A percentile compares a stretch with the other conserved stretches of the same genome.
Conservation (phyloP, 768 basidiomycete species). For the Sporobolomyces pararoseus region DNA sequence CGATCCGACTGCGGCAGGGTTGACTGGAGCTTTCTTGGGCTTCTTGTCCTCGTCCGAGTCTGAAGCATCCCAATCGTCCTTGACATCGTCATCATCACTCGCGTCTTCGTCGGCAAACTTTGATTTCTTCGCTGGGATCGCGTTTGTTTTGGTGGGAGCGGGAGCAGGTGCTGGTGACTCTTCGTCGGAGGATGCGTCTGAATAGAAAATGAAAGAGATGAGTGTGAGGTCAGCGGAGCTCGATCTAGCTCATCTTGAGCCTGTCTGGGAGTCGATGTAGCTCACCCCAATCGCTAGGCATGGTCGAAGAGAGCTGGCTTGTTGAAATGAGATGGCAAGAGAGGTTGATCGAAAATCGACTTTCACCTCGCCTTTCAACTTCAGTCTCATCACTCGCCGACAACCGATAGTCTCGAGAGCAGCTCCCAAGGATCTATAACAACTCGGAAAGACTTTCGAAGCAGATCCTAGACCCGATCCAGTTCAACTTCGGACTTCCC, state of each 20-base stretch:
- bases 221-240: background rate
- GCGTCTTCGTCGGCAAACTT: slow-evolving; percentile 93
- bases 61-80: slow-evolving; percentile 90
- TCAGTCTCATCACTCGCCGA: background rate
- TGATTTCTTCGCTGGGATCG: slow-evolving; percentile 52
- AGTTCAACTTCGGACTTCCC: background rate
- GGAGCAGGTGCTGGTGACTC: slow-evolving; percentile 44
- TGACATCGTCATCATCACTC: slow-evolving; percentile 64
- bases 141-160: slow-evolving; percentile 34
- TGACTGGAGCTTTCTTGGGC: slow-evolving; percentile 48
- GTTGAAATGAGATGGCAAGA: background rate
- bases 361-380: background rate
- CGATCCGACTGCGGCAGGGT: slow-evolving; percentile 50
- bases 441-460: no score
- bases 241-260: background rate
- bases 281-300: slow-evolving; percentile 29
- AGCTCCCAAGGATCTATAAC: no score
- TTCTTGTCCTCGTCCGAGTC: slow-evolving; percentile 65
- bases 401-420: no score
- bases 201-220: background rate
- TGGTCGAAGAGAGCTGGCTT: background rate
- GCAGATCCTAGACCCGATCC: background rate
- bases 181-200: slow-evolving; percentile 37
- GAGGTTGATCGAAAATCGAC: background rate
- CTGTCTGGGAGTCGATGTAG: background rate